Conservation (phyloP, 2,329 filamentous ascomycete species). For the Amylocarpus encephaloides region DNA sequence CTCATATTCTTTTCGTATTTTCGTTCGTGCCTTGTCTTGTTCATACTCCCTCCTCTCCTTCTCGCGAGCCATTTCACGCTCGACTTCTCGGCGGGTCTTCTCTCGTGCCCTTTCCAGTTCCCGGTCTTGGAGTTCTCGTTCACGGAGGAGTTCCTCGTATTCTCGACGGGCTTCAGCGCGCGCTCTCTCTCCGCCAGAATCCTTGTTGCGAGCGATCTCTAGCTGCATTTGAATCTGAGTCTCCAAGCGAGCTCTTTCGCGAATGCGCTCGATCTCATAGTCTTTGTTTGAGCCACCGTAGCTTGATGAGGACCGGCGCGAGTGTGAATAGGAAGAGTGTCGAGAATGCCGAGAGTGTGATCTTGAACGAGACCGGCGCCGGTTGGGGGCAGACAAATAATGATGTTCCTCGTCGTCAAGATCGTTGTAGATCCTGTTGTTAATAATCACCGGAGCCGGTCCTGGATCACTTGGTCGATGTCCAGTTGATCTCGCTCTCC, state of each 20-base stretch:
- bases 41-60: slow-evolving; percentile 5
- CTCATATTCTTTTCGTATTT: slow-evolving; percentile 1
- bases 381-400: slow-evolving; percentile 30
- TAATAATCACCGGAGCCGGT: slow-evolving; percentile 47
- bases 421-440: slow-evolving; percentile 48
- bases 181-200: background rate
- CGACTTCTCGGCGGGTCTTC: slow-evolving; percentile 14
- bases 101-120: slow-evolving; percentile 2
- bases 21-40: background rate
- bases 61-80: slow-evolving; percentile 19
- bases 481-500: slow-evolving; percentile 7
- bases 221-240: background rate
- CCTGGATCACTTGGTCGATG: slow-evolving; percentile 20
- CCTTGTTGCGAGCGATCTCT: slow-evolving; percentile 1
- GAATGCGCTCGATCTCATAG: slow-evolving; percentile 38
- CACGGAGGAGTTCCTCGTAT: slow-evolving; percentile 6
- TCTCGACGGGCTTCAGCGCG: slow-evolving; percentile 7
- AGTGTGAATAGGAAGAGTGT: slow-evolving; percentile 3
- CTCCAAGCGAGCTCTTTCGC: slow-evolving; percentile 12
- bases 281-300: slow-evolving; percentile 28
- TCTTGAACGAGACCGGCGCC: slow-evolving; percentile 5
- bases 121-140: slow-evolving; percentile 1
- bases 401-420: slow-evolving; percentile 22
- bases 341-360: slow-evolving; percentile 1
- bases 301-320: slow-evolving; percentile 7